These are phyloP conservation scores for Wickerhamomyces hampshirensis DNA, from an alignment of 805 yeast species.

Conservation along the genomic window DNA sequence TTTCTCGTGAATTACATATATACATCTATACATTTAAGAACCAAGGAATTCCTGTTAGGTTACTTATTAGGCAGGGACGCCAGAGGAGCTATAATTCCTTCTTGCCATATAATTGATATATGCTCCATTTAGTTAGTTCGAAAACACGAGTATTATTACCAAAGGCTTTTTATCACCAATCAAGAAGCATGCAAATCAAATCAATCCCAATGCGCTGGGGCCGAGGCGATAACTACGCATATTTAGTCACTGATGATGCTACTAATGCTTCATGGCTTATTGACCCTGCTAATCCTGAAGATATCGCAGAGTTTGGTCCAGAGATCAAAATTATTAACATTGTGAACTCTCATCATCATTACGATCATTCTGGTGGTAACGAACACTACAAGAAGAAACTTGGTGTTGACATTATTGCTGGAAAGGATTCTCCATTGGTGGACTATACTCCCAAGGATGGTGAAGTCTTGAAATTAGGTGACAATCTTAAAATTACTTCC, in stretches of 20 bases:
- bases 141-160: no score
- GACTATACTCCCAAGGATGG: slow-evolving; percentile 63
- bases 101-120: no score
- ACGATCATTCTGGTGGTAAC: slow-evolving; percentile 93
- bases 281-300: slow-evolving; percentile 89
- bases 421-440: slow-evolving; percentile 74
- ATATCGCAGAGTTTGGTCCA: slow-evolving; percentile 42
- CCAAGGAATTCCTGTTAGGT: no score
- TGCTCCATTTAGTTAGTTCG: no score
- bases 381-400: slow-evolving; percentile 26
- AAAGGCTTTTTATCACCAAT: no score
- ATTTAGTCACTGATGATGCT: slow-evolving; percentile 62
- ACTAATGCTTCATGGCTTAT: slow-evolving; percentile 74
- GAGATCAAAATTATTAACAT: slow-evolving; percentile 59
- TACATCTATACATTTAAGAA: no score
- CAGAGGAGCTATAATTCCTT: no score
- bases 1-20: no score
- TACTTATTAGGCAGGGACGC: no score
- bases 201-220: slow-evolving; percentile 95
- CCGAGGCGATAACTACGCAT: slow-evolving; percentile 85
- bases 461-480: slow-evolving; percentile 60
- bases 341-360: slow-evolving; percentile 95
- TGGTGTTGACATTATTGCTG: slow-evolving; percentile 70
- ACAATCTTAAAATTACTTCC: slow-evolving; percentile 61
- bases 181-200: slow-evolving; percentile 76